Evolutionary conservation across 108 stramenopile genomes (phyloP), one percentile per base, ranked within the genome.

Genomic region (Phaeodactylum tricornutum): DNA sequence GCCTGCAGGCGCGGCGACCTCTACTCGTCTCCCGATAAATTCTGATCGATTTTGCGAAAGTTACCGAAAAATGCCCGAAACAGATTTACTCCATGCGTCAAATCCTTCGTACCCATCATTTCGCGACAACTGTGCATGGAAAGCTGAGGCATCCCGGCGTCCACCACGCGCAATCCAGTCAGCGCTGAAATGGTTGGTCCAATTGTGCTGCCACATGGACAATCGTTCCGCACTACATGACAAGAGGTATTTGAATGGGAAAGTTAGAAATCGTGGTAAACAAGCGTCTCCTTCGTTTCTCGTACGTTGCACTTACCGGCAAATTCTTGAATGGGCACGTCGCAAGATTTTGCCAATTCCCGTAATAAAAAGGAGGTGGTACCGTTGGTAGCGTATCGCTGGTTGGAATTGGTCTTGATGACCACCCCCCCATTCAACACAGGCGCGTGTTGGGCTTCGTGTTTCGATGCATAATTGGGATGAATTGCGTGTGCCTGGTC

Each of bases 401-500:
- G 95, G 72, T 98, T 99, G 36, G 69, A 56, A 64, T 99, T 99
- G 49, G 84, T 76, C 64, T 99, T 99, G 55, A 99, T 93, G 8
- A 99, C 98, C 75, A 97, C 74, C 2, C 98, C 98, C 2, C 53
- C 75, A 59, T 96, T 93, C 71, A 99, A 72, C 54, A 79, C 81
- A 1, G 96, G 96, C 17, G 71, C 80, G 66, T 97, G 94, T 8
- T 49, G 63, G 29, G 81, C 74, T 44, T 99, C 98, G 67, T 99
- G 96, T 43, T 95, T 95, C 26, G 71, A 57, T 17, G 74, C 67
- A 71, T 99, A 99, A 59, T 99, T 97, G 2, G 98, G 96, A 64
- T 99, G 98, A 16, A 93, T 47, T 17, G 94, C 96, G 74, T 99
- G 98, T 0, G 96, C 96, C 60, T 95, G 95, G 58, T 99, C 98